Conservation (phyloP, 2,329 filamentous ascomycete genomes). For the Beauveria bassiana region DNA sequence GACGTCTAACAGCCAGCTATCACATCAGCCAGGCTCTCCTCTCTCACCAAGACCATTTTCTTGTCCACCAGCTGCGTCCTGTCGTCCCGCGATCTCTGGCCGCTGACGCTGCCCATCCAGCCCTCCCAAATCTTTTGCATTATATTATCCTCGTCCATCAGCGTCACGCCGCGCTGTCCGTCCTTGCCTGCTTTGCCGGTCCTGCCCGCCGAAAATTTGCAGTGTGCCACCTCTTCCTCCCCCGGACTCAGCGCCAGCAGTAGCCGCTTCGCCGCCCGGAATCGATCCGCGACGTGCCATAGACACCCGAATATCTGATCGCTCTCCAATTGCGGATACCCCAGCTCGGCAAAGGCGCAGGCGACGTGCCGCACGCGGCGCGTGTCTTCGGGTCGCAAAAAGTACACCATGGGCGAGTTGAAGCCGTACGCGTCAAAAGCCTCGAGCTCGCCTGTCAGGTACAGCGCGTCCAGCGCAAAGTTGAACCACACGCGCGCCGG, state of each 20-base stretch:
- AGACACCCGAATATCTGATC: constrained; percentile 40
- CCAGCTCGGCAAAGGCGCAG: constrained; percentile 36
- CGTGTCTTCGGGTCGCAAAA: constrained; percentile 35
- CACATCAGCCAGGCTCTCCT: constrained; percentile 32
- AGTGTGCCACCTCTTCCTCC: constrained; percentile 24
- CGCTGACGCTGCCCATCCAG: constrained; percentile 33
- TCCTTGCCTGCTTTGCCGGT: constrained; percentile 3
- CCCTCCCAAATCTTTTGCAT: constrained; percentile 42
- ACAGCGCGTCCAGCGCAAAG: constrained; percentile 37
- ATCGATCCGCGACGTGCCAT: constrained; percentile 41
- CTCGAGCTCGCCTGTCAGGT: constrained; percentile 41
- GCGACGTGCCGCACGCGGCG: constrained; percentile 35
- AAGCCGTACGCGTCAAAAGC: constrained; percentile 38
- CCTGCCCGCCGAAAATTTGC: neutral
- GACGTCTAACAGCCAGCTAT: constrained; percentile 15
- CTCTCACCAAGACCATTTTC: constrained; percentile 36
- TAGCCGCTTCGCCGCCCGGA: constrained; percentile 27
- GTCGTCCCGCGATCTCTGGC: constrained; percentile 22
- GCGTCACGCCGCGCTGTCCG: constrained; percentile 1
- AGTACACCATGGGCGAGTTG: constrained; percentile 42
- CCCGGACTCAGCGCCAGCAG: constrained; percentile 33
- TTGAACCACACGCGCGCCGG: constrained; percentile 39
- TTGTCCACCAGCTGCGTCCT: constrained; percentile 31
- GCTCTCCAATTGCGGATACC: constrained; percentile 32
- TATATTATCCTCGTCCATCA: constrained; percentile 26